These are phyloP conservation scores for Exophiala sideris DNA, from an alignment of 2,329 filamentous ascomycete species.

Conservation along the genomic window DNA sequence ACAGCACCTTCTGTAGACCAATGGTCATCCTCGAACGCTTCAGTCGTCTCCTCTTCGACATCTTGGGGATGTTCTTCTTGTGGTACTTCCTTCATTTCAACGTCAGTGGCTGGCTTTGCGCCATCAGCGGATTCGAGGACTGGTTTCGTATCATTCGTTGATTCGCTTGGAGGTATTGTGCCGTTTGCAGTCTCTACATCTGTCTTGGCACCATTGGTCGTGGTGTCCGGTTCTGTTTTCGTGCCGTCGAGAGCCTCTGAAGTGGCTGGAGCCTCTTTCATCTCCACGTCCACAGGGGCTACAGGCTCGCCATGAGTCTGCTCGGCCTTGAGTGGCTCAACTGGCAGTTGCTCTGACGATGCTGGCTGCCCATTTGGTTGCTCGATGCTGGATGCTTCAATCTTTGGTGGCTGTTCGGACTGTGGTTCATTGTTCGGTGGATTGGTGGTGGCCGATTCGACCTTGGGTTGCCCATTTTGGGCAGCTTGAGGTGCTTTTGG, in stretches of 20 bases:
- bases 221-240: slow-evolving; percentile 9
- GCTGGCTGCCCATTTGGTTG: background rate
- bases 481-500: slow-evolving; percentile 3
- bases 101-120: background rate
- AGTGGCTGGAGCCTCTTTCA: slow-evolving; percentile 41
- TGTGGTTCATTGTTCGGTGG: background rate
- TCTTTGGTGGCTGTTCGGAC: slow-evolving; percentile 1
- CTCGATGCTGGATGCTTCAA: slow-evolving; percentile 4
- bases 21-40: slow-evolving; percentile 81
- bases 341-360: no score
- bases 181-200: background rate
- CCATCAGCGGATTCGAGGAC: background rate
- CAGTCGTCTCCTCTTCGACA: slow-evolving; percentile 43
- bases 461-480: background rate
- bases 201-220: slow-evolving; percentile 2
- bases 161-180: no score
- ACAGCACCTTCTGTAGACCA: slow-evolving; percentile 85
- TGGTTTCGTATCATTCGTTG: background rate
- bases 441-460: background rate
- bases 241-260: slow-evolving; percentile 24
- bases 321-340: slow-evolving; percentile 30
- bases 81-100: slow-evolving; percentile 22
- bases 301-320: slow-evolving; percentile 37
- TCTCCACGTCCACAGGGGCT: slow-evolving; percentile 38
- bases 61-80: slow-evolving; percentile 32